Evolutionary conservation across 164 flowering plant species (phyloP).

Genomic region (Vitis rupestris): DNA sequence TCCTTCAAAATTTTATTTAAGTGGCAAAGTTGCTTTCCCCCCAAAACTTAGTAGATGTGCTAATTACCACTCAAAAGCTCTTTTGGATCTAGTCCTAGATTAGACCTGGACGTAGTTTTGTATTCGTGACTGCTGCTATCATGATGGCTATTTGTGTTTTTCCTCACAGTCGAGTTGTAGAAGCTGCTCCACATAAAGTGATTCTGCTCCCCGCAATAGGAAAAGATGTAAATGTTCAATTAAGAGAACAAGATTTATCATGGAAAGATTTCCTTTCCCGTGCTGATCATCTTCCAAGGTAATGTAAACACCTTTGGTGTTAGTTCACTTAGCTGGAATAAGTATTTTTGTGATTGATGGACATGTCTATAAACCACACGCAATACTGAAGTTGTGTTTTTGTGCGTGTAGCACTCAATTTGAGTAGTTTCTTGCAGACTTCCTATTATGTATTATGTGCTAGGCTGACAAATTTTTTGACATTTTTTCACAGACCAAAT

Average conservation of each 20-base stretch:
- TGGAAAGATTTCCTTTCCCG: slow-evolving; percentile 73
- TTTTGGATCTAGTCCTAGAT: too few species aligned
- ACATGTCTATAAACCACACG: too few species aligned
- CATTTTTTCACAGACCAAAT: slow-evolving; percentile 42
- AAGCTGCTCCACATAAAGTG: slow-evolving; percentile 60
- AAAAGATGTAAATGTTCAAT: slow-evolving; percentile 41
- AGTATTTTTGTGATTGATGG: too few species aligned
- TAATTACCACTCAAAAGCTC: too few species aligned
- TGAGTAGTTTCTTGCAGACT: too few species aligned
- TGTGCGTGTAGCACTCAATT: too few species aligned
- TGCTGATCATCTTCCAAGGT: slow-evolving; percentile 56
- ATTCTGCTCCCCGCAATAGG: slow-evolving; percentile 80
- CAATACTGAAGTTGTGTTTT: too few species aligned
- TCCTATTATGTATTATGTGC: too few species aligned
- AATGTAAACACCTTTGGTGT: slow-evolving; percentile 6
- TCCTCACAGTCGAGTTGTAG: slow-evolving; percentile 71
- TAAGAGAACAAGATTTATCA: slow-evolving; percentile 72
- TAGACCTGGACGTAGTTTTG: neutral
- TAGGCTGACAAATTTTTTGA: neutral
- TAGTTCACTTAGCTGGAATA: neutral
- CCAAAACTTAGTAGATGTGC: too few species aligned
- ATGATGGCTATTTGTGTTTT: slow-evolving; percentile 1
- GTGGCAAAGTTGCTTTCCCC: too few species aligned
- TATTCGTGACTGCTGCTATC: neutral
- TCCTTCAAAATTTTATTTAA: too few species aligned